Conservation (phyloP, 495 filamentous ascomycete genomes). For the Aspergillus avenaceus region DNA sequence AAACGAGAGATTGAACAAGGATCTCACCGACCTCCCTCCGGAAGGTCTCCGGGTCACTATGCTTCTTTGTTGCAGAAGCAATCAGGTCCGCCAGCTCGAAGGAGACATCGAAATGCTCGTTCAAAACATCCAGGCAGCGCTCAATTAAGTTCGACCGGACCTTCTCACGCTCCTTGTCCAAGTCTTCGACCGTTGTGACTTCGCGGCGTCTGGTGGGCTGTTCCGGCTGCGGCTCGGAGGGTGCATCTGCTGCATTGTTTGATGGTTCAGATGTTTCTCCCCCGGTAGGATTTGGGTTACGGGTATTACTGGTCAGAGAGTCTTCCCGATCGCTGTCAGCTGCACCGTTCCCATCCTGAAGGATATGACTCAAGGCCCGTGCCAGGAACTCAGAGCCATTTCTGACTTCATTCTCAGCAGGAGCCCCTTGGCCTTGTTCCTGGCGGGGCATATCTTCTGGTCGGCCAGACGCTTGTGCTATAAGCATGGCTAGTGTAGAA, state of each 20-base stretch:
- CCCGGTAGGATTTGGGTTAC: constrained; percentile 8
- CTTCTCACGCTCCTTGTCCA: constrained; percentile 70
- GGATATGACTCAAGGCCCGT: constrained; percentile 32
- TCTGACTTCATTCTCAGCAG: constrained; percentile 25
- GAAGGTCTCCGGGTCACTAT: constrained; percentile 56
- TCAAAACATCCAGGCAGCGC: constrained; percentile 83
- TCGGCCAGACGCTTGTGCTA: constrained; percentile 30
- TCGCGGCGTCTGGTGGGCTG: constrained; percentile 29
- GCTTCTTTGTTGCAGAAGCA: constrained; percentile 66
- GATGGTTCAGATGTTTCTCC: constrained; percentile 19
- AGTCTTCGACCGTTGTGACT: constrained; percentile 68
- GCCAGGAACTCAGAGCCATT: constrained; percentile 30
- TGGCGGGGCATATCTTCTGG: constrained; percentile 19
- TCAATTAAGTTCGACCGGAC: constrained; percentile 79
- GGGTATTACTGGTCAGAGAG: constrained; percentile 13
- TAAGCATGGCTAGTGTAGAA: constrained; percentile 35
- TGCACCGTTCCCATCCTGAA: constrained; percentile 27
- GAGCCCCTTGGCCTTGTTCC: constrained; percentile 16
- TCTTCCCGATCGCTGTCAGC: constrained; percentile 25
- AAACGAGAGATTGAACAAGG: constrained; percentile 82
- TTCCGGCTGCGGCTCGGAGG: constrained; percentile 8
- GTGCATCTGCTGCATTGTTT: neutral
- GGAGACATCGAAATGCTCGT: constrained; percentile 80
- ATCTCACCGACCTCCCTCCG: constrained; percentile 76
- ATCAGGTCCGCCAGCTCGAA: constrained; percentile 91